These are phyloP conservation scores for Verticillium albo-atrum DNA, from an alignment of 2,329 filamentous ascomycete species.

Conservation along the genomic window DNA sequence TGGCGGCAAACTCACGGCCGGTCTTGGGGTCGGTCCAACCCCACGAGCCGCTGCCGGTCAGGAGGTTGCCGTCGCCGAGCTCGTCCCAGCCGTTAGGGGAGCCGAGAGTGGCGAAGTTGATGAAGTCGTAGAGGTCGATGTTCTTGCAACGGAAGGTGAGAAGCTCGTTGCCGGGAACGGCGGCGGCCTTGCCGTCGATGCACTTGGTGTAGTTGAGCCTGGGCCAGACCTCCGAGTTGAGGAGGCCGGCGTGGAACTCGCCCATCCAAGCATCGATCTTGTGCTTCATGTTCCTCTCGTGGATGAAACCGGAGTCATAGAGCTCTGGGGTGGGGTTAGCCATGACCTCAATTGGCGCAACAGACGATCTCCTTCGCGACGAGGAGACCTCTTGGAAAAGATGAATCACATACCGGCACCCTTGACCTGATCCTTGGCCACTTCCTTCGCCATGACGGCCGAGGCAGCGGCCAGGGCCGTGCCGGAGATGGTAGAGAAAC, in stretches of 20 bases:
- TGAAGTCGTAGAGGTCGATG: slow-evolving; percentile 50
- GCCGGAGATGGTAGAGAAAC: slow-evolving; percentile 11
- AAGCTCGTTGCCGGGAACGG: slow-evolving; percentile 14
- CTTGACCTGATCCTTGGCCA: slow-evolving; percentile 8
- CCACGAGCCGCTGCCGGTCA: slow-evolving; percentile 26
- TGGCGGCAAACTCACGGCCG: slow-evolving; percentile 21
- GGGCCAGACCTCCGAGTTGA: slow-evolving; percentile 16
- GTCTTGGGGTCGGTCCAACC: slow-evolving; percentile 35
- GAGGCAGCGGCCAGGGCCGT: slow-evolving; percentile 9
- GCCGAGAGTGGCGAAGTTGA: slow-evolving; percentile 46
- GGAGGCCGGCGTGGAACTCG: slow-evolving; percentile 12
- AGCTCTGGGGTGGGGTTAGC: slow-evolving; percentile 10
- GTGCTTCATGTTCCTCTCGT: slow-evolving; percentile 15
- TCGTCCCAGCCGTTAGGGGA: slow-evolving; percentile 21
- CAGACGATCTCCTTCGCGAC: too few species aligned
- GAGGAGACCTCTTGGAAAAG: not conserved
- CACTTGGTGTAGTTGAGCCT: slow-evolving; percentile 17
- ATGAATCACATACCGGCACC: slow-evolving; percentile 6
- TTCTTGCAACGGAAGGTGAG: slow-evolving; percentile 18
- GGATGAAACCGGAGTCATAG: slow-evolving; percentile 24
- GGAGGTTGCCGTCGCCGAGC: slow-evolving; percentile 10
- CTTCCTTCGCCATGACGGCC: slow-evolving; percentile 8
- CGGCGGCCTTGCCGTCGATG: slow-evolving; percentile 14
- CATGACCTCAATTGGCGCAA: not conserved
- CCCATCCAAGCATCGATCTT: slow-evolving; percentile 11